Evolutionary conservation across 768 basidiomycete species (phyloP), one percentile per base, ranked within the genome.

Genomic region (Hemileccinum rubropunctum): DNA sequence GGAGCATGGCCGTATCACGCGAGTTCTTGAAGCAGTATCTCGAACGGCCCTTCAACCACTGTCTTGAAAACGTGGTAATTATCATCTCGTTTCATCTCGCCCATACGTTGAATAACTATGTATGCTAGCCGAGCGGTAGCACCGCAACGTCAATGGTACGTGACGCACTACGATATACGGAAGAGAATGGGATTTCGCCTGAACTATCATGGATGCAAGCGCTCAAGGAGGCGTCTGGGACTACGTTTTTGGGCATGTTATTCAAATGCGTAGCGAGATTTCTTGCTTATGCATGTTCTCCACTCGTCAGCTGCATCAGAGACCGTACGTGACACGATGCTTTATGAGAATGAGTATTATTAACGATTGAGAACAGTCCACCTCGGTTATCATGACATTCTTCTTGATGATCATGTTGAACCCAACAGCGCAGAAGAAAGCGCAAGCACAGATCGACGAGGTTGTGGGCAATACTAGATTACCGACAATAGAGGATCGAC

Each of bases 401-500:
- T 32, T 32, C 30, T 32, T 32, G 30, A 32, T 32, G 30, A 8
- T 32, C 30, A 32, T 32, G 30, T 10, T 32, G 30, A 32, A 32
- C 30, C 30, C 30, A 32, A 10, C 30, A 13, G 30, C 30, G 13
- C 30, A 32, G 30, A 13, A 32, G 30, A 32, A 8, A 32, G 30
- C 30, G 13, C 30, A 32, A 32, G 30, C 30, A 12, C 30, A 32
- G 30, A 32, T 32, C 10, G 30, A 32, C 10, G 30, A 32, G 30
- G 30, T 32, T 13, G 30, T 32, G 30, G 30, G 30, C 30, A 32
- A 32, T 10, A 1, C 10, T 11, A 32, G 30, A 32, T 32, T 32
- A 13, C 30, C 30, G 30, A 32, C 32, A 9, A 47, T 51, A 21
- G 48, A 57, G 4, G 52, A 62, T 42, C 40, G 49, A 42, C 32